Base-by-base conservation (phyloP, 257 asterid genomes). In the Rhazya stricta region DNA sequence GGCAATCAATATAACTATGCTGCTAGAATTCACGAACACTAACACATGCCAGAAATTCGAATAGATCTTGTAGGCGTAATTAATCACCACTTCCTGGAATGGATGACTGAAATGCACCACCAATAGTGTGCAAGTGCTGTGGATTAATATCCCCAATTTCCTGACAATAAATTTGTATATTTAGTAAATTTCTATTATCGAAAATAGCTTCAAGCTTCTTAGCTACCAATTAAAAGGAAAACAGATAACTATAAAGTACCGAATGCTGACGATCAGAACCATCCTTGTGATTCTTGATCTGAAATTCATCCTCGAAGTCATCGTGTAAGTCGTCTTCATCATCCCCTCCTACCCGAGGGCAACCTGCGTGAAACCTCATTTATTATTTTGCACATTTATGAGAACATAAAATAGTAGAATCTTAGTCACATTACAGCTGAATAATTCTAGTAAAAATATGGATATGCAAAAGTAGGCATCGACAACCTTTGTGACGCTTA, bases 301-400 rank as follows among this genome's bases (percentile, higher is more conserved):
- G 86, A 83, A 87, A 84, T 58, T 90, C 93, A 41, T 88, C 92
- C 27, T 91, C 93, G 34, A 82, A 88, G 36, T 90, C 96, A 77
- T 90, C 94, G 62, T 80, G 82, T n/a, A 72, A 71, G 36, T 80
- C 69, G 6, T 87, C 90, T 56, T 91, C 94, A 4, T 86, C 92
- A n/a, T 89, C 96, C 21, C 94, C 96, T 7, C 68, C 85, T n/a
- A 86, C 88, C 79, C 88, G 83, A 5, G 96, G 88, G 75, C 86
- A 84, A 62, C 92, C 97, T 91, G 73, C 50, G 41, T 42, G 56
- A 36, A 42, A 79, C 1, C 19, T 10, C 30, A 18, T 32, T 30
- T 46, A 6, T 1, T 15, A 4, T 48, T 13, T 1, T 51, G 60
- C 32, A 15, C 56, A 50, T 56, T 43, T 76, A 5, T 27, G 30